These are phyloP conservation scores for Microbotryomycetes sp. DNA, from an alignment of 1,284 basidiomycete species.

Conservation along the genomic window DNA sequence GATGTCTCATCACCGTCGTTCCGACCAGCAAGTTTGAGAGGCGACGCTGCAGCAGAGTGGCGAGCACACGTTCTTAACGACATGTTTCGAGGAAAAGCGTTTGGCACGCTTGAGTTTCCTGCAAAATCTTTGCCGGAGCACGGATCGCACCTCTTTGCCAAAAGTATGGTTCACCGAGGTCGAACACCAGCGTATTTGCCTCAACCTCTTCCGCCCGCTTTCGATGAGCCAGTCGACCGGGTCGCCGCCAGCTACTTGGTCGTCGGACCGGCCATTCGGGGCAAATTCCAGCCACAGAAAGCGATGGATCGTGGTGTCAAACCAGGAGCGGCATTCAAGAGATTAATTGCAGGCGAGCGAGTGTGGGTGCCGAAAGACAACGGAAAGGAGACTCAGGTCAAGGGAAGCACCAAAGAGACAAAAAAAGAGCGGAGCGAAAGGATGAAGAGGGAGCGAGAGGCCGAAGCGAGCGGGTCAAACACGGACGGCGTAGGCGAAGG, in stretches of 20 bases:
- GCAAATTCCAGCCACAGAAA: constrained; percentile 71
- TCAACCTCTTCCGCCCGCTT: constrained; percentile 13
- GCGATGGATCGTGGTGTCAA: constrained; percentile 62
- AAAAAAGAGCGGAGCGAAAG: constrained; percentile 3
- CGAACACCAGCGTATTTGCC: constrained; percentile 28
- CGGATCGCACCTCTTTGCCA: too few relatives aligned
- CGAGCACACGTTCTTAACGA: constrained; percentile 33
- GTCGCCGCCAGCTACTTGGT: constrained; percentile 54
- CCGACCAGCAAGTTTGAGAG: constrained; percentile 30
- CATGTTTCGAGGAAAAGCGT: constrained; percentile 37
- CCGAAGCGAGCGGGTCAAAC: not conserved
- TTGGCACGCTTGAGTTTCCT: constrained; percentile 19
- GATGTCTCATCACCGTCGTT: constrained; percentile 9
- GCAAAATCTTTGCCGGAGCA: constrained; percentile 11
- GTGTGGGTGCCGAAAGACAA: constrained; percentile 35
- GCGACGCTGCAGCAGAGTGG: constrained; percentile 30
- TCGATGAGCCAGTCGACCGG: constrained; percentile 15
- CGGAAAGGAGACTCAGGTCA: not conserved
- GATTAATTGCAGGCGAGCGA: constrained; percentile 43
- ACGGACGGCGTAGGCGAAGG: constrained; percentile 19
- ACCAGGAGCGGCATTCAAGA: constrained; percentile 48
- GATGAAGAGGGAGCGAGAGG: not conserved
- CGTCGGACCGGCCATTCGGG: constrained; percentile 67
- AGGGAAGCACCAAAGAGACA: not conserved
- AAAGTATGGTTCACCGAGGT: not conserved